phyloP scores from a whole-genome alignment of 139 green algal species.

The Chlamydomonas sp. region DNA sequence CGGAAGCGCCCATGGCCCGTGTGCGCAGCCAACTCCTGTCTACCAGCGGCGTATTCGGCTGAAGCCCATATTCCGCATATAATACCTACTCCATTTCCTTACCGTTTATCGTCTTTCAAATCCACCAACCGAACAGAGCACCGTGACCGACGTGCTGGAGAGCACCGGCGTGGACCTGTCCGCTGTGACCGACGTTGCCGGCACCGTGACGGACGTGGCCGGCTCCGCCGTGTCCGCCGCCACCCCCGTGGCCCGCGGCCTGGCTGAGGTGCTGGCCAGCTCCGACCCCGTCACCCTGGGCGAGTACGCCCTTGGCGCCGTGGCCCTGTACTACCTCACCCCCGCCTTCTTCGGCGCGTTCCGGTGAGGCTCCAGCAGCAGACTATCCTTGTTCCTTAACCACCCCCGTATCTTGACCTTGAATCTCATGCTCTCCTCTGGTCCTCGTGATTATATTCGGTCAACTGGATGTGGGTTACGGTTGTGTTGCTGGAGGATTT shows the following conservation, averaged over 20 bases:
- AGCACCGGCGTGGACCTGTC: constrained; percentile 49
- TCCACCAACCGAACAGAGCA: neutral
- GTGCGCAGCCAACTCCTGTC: neutral
- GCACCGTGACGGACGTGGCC: constrained; percentile 44
- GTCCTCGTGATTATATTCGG: no score
- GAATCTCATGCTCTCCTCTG: no score
- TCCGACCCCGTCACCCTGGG: constrained; percentile 69
- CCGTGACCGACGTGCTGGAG: constrained; percentile 39
- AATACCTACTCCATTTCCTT: no score
- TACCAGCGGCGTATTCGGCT: no score
- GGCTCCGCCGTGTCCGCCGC: constrained; percentile 55
- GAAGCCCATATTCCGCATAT: no score
- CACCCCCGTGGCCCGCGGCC: constrained; percentile 43
- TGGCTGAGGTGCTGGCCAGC: constrained; percentile 58
- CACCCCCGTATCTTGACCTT: no score
- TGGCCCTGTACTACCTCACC: constrained; percentile 43
- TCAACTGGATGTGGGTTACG: no score
- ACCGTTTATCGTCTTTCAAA: neutral
- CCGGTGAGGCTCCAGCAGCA: constrained; percentile 1
- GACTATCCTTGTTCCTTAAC: no score
- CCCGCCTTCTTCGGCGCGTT: constrained; percentile 57
- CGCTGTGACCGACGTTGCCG: constrained; percentile 43
- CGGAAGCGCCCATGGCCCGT: neutral
- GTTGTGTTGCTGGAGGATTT: no score
- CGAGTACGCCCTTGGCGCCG: constrained; percentile 67